Evolutionary conservation across 1,284 basidiomycete genomes (phyloP).

Genomic region (Papiliotrema flavescens): DNA sequence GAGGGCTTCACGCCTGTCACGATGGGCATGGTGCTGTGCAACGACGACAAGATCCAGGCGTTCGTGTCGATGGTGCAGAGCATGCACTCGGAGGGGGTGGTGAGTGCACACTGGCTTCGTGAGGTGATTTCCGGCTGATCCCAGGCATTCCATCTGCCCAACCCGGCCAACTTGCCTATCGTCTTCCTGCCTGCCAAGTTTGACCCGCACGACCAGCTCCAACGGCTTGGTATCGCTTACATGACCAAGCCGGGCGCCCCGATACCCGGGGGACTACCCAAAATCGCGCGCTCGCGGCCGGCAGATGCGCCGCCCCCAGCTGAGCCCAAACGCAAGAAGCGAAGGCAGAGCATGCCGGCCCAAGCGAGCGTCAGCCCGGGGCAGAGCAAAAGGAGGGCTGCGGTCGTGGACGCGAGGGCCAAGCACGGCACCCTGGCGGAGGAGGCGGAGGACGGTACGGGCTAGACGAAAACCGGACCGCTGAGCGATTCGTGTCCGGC

Average conservation of each 20-base stretch:
- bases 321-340: constrained; percentile 22
- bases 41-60: constrained; percentile 29
- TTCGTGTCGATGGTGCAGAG: constrained; percentile 44
- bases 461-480: too few relatives aligned
- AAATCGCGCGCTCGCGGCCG: not conserved
- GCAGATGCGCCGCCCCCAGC: constrained; percentile 1
- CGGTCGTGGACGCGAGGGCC: not conserved
- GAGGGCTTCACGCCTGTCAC: constrained; percentile 41
- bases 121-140: not conserved
- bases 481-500: too few relatives aligned
- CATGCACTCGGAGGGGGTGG: constrained; percentile 43
- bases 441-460: not conserved
- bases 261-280: constrained; percentile 6
- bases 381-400: not conserved
- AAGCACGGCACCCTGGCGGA: not conserved
- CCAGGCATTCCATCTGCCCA: constrained; percentile 14
- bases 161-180: constrained; percentile 30
- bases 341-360: constrained; percentile 30
- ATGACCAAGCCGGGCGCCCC: constrained; percentile 40
- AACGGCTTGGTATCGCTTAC: constrained; percentile 42
- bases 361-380: not conserved
- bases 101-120: constrained; percentile 17
- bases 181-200: constrained; percentile 47
- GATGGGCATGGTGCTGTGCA: constrained; percentile 48
- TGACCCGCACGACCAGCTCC: constrained; percentile 37